Base-by-base conservation (phyloP, 2,329 filamentous ascomycete species). In the Phaeomoniella chlamydospora region DNA sequence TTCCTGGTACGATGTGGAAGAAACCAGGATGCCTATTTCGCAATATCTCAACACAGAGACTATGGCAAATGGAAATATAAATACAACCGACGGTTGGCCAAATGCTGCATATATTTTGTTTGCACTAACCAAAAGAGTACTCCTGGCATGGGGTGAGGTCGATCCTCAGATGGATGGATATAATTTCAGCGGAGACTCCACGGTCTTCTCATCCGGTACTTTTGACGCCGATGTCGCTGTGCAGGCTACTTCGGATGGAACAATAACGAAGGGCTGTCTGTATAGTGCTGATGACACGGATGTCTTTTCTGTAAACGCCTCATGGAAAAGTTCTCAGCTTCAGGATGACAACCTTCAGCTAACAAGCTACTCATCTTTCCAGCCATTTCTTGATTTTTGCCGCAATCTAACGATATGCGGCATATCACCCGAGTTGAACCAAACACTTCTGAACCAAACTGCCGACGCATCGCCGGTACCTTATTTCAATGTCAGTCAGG, bases 41-140 rank as follows among this genome's bases (percentile, higher is more conserved):
- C 61, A 64, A 15, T 80, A 77, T 45, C 75, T 71, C 39, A 57
- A 59, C 1, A 30, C 26, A 11, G 17, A 35, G 9, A 29, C 26
- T 5, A 32, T 13, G 10, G 9, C 22, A 14, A 48, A 62, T 5
- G 57, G 60, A 13, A 45, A 52, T 5, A 31, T 49, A 2, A 61
- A 59, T 14, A 77, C 74, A 1, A 48, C 59, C 1, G 63, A 75
- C 52, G 76, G 76, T 9, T 80, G 76, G 76, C 76, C 76, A 0
- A 68, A 65, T n/a, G 67, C 72, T 43, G 61, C 64, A 14, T 74
- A 65, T 43, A 52, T 77, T 19, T 70, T 74, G 43, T 62, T 77
- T 31, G 57, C 60, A 2, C 56, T 62, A 33, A 59, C 61, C n/a
- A 65, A 65, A 43, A 61, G 75, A 18, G 44, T 79, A 2, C 46